Percentiles rank a stretch among this genome's conserved stretches.
Conservation (phyloP, 2,329 filamentous ascomycete species). For the Paraconiothyrium brasiliense region DNA sequence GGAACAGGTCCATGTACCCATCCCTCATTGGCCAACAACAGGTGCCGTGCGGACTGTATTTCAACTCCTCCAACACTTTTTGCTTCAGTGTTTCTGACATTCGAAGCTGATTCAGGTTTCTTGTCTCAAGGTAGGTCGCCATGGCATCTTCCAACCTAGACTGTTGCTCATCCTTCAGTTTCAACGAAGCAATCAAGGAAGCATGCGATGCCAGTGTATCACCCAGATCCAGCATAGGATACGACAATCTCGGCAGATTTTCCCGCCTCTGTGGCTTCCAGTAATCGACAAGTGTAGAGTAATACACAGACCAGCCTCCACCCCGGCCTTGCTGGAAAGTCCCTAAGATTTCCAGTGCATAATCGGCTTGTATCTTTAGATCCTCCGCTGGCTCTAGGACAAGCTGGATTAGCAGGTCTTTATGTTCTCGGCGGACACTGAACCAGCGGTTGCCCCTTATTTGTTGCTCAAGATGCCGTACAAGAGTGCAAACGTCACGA, state of each 20-base stretch:
- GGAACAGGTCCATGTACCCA: neutral
- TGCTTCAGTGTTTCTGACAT: too few relatives aligned
- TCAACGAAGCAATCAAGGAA: constrained; percentile 1
- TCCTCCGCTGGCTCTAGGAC: too few relatives aligned
- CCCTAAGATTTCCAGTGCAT: too few relatives aligned
- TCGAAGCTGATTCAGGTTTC: too few relatives aligned
- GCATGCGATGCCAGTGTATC: constrained; percentile 3
- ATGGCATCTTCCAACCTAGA: neutral
- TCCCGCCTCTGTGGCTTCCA: too few relatives aligned
- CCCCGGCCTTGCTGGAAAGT: too few relatives aligned
- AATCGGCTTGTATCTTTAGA: too few relatives aligned
- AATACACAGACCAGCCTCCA: too few relatives aligned
- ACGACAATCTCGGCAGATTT: too few relatives aligned
- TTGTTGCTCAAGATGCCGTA: constrained; percentile 1
- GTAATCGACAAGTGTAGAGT: too few relatives aligned
- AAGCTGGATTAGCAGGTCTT: neutral
- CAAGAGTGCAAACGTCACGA: neutral
- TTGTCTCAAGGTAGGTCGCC: neutral
- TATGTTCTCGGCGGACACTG: neutral
- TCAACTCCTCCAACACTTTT: too few relatives aligned
- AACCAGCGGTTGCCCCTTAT: neutral
- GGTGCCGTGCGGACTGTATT: neutral
- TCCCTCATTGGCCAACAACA: neutral
- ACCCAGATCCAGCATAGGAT: neutral
- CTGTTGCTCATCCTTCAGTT: neutral